Conservation (phyloP, 179 eudicot genomes). For the Nepenthes alata region DNA sequence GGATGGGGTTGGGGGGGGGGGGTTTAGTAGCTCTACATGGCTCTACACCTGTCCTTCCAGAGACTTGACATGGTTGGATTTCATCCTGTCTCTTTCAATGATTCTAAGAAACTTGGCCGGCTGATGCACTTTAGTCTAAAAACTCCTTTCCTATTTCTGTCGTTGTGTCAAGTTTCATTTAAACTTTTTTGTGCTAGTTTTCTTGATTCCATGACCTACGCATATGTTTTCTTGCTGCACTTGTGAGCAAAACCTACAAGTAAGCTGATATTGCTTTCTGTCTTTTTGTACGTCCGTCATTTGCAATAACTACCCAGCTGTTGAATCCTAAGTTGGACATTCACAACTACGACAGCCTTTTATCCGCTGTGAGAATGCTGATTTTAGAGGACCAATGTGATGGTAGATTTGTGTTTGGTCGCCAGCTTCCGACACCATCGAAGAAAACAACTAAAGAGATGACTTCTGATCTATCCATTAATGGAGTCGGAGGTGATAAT, state of each 20-base stretch:
- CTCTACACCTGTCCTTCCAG: neutral
- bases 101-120: too few species aligned
- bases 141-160: too few species aligned
- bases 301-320: conserved; percentile 30
- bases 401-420: conserved; percentile 77
- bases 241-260: too few species aligned
- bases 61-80: neutral
- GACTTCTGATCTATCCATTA: conserved; percentile 2
- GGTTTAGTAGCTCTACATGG: too few species aligned
- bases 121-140: too few species aligned
- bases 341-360: conserved; percentile 33
- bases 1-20: too few species aligned
- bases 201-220: too few species aligned
- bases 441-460: conserved; percentile 26
- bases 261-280: too few species aligned
- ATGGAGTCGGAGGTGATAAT: conserved; percentile 38
- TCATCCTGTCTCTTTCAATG: neutral
- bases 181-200: too few species aligned
- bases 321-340: conserved; percentile 44
- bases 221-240: too few species aligned
- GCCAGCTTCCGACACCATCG: conserved; percentile 35
- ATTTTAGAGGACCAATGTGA: conserved; percentile 76
- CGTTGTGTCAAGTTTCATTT: too few species aligned
- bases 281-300: neutral
- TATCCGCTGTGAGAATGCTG: conserved; percentile 54